Evolutionary conservation across 768 basidiomycete genomes (phyloP).

Genomic region (Phlegmacium glaucopus): DNA sequence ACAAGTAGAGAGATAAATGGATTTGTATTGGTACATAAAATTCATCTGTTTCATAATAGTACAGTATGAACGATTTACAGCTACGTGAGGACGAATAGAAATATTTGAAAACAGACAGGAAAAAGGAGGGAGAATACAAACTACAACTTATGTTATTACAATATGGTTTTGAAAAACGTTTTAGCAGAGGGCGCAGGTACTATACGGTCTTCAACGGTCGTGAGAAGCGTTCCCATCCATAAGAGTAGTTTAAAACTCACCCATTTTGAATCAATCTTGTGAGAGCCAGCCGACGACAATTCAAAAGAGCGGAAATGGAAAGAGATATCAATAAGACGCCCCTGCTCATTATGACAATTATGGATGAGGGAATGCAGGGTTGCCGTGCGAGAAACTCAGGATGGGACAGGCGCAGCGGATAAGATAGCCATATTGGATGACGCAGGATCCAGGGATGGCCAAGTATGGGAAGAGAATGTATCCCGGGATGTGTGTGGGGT

Average conservation of each 20-base stretch:
- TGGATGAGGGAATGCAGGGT: slow-evolving; percentile 6
- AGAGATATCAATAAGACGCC: too few relatives aligned
- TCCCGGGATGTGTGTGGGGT: not conserved
- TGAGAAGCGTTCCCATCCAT: too few relatives aligned
- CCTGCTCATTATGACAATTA: too few relatives aligned
- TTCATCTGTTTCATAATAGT: not conserved
- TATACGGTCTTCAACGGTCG: too few relatives aligned
- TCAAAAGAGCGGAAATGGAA: too few relatives aligned
- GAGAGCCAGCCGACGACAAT: too few relatives aligned
- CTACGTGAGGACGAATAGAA: slow-evolving; percentile 2
- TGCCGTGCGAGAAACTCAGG: slow-evolving; percentile 9
- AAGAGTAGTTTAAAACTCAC: too few relatives aligned
- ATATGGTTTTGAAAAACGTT: too few relatives aligned
- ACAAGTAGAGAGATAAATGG: not conserved
- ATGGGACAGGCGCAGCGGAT: slow-evolving; percentile 5
- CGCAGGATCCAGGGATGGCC: slow-evolving; percentile 5
- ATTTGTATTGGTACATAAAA: slow-evolving; percentile 1
- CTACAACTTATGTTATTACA: not conserved
- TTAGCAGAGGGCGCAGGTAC: too few relatives aligned
- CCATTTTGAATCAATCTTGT: too few relatives aligned
- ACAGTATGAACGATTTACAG: slow-evolving; percentile 4
- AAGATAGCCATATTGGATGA: not conserved
- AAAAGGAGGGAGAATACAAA: not conserved
- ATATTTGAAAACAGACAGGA: too few relatives aligned
- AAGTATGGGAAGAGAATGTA: slow-evolving; percentile 2